Conservation (phyloP, 371 early-diverging fungal genomes). For the Apophysomyces sp. region DNA sequence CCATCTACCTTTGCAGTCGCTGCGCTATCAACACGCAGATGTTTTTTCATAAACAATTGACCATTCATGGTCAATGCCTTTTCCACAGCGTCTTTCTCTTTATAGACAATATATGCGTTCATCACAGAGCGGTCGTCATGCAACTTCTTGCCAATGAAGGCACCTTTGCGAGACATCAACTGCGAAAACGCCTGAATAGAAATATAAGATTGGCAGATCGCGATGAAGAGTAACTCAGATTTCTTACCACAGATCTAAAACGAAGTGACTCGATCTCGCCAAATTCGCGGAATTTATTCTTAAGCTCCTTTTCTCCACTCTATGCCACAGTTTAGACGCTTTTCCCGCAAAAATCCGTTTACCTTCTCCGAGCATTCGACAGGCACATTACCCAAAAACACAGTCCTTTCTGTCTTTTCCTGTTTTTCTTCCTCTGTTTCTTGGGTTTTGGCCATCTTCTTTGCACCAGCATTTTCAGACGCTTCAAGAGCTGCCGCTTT, state of each 20-base stretch:
- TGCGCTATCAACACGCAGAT: slow-evolving; percentile 85
- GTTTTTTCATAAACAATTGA: slow-evolving; percentile 78
- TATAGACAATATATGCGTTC: slow-evolving; percentile 89
- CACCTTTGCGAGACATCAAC: slow-evolving; percentile 68
- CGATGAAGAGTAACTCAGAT: slow-evolving; percentile 1
- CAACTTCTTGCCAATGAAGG: slow-evolving; percentile 73
- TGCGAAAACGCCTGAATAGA: slow-evolving; percentile 62
- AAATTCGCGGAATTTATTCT: slow-evolving; percentile 62
- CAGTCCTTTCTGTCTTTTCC: slow-evolving; percentile 59
- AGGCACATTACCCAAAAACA: slow-evolving; percentile 85
- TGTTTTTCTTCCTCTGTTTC: slow-evolving; percentile 48
- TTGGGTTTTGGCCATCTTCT: slow-evolving; percentile 14
- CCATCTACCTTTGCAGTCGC: slow-evolving; percentile 44
- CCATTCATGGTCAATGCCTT: slow-evolving; percentile 77
- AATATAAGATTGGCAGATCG: slow-evolving; percentile 22
- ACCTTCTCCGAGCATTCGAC: slow-evolving; percentile 65
- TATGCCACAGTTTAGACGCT: slow-evolving; percentile 6
- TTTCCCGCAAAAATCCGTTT: neutral
- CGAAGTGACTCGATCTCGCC: slow-evolving; percentile 85
- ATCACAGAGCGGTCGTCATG: slow-evolving; percentile 81
- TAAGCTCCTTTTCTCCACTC: slow-evolving; percentile 60
- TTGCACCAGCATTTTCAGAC: slow-evolving; percentile 12
- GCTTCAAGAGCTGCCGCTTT: slow-evolving; percentile 13
- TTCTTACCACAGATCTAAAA: slow-evolving; percentile 81
- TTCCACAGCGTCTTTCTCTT: slow-evolving; percentile 55